A percentile compares a stretch with the other conserved stretches of the same genome.
Conservation (phyloP, 495 filamentous ascomycete genomes). For the Tirmania nivea region DNA sequence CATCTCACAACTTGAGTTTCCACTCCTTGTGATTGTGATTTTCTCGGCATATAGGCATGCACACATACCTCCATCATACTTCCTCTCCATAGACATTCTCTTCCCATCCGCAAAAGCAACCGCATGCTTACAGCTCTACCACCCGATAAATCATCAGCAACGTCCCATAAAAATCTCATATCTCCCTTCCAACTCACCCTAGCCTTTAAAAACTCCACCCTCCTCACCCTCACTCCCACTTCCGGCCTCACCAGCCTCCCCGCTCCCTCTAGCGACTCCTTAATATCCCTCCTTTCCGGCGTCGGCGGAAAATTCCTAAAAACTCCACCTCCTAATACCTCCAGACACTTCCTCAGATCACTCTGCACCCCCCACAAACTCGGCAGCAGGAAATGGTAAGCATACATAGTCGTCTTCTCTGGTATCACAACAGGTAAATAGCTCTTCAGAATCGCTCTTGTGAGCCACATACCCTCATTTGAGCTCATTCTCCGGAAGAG, state of each 20-base stretch:
- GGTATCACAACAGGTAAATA: slow-evolving; percentile 37
- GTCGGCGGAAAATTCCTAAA: slow-evolving; percentile 5
- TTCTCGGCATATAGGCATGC: slow-evolving; percentile 5
- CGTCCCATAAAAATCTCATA: too few species aligned
- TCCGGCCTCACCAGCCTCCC: slow-evolving; percentile 32
- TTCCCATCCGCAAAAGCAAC: slow-evolving; percentile 33
- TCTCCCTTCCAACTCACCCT: slow-evolving; percentile 20
- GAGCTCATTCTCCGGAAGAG: slow-evolving; percentile 41
- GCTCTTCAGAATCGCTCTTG: slow-evolving; percentile 57
- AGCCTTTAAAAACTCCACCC: slow-evolving; percentile 51
- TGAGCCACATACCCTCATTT: slow-evolving; percentile 74
- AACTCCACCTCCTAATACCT: slow-evolving; percentile 23
- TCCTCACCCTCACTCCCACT: slow-evolving; percentile 52
- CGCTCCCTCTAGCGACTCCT: not conserved
- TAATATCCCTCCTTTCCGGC: not conserved
- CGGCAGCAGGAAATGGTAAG: slow-evolving; percentile 27
- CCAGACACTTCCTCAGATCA: slow-evolving; percentile 19
- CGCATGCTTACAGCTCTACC: slow-evolving; percentile 43
- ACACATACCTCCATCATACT: slow-evolving; percentile 44
- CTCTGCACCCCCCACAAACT: slow-evolving; percentile 7
- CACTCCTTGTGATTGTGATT: too few species aligned
- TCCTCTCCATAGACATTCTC: slow-evolving; percentile 53
- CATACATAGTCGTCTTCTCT: slow-evolving; percentile 7
- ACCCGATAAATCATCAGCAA: too few species aligned
- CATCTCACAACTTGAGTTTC: too few species aligned